A percentile compares a stretch with the other conserved stretches of the same genome.
These are phyloP conservation scores for Millerozyma acaciae DNA, from an alignment of 805 yeast species.

Conservation along the genomic window DNA sequence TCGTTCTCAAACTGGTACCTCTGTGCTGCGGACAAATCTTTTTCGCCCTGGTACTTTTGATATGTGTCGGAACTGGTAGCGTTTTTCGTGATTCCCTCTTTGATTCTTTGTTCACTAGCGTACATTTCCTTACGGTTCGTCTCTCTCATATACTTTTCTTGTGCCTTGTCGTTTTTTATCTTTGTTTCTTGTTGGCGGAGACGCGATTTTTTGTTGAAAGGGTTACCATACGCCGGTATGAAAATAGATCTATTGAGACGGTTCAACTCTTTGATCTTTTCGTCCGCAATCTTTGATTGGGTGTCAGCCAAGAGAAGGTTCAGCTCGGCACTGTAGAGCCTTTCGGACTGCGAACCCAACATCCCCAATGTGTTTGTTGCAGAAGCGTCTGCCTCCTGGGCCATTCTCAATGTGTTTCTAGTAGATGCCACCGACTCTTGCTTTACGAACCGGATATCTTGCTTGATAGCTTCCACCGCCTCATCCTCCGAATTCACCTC, in stretches of 20 bases:
- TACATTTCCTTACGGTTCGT: slow-evolving; percentile 55
- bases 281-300: slow-evolving; percentile 78
- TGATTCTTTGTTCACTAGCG: slow-evolving; percentile 65
- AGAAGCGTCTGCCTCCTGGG: slow-evolving; percentile 44
- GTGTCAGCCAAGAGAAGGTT: slow-evolving; percentile 73
- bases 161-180: slow-evolving; percentile 56
- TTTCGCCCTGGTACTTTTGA: slow-evolving; percentile 50
- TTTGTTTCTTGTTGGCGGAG: slow-evolving; percentile 69
- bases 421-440: slow-evolving; percentile 85
- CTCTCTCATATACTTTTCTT: slow-evolving; percentile 61
- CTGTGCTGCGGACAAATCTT: slow-evolving; percentile 54
- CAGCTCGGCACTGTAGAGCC: slow-evolving; percentile 74
- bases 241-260: slow-evolving; percentile 78
- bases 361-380: slow-evolving; percentile 76
- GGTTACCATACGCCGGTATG: slow-evolving; percentile 72
- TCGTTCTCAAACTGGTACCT: slow-evolving; percentile 84
- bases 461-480: slow-evolving; percentile 82
- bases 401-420: slow-evolving; percentile 67
- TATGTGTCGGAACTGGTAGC: slow-evolving; percentile 34
- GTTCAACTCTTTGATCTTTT: slow-evolving; percentile 73
- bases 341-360: slow-evolving; percentile 91
- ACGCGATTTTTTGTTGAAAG: slow-evolving; percentile 80
- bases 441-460: slow-evolving; percentile 77
- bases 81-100: slow-evolving; percentile 50
- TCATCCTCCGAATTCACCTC: slow-evolving; percentile 65